Evolutionary conservation across 75 land plant genomes (phyloP).

Genomic region (Adiantum capillusveneris): DNA sequence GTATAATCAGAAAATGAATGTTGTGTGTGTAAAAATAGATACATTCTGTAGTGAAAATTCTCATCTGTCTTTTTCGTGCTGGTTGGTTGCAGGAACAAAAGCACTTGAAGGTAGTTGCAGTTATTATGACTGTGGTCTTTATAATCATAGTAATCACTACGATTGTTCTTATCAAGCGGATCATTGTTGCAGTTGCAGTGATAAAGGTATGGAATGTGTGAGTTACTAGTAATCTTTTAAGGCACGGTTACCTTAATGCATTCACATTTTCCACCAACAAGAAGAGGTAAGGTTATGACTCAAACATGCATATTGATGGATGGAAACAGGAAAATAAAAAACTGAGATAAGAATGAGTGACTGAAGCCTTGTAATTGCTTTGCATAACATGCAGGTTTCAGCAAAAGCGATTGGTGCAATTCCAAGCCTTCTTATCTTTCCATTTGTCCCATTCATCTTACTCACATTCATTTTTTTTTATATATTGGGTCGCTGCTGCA

Average conservation of each 20-base stretch:
- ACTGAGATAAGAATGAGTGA: too few species aligned
- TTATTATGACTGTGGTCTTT: slow-evolving; percentile 68
- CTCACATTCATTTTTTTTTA: slow-evolving; percentile 52
- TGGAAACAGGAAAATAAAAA: too few species aligned
- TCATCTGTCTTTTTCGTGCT: too few species aligned
- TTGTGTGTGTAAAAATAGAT: too few species aligned
- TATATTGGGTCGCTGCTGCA: slow-evolving; percentile 85
- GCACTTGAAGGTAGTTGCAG: slow-evolving; percentile 61
- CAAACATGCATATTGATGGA: too few species aligned
- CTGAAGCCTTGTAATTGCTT: too few species aligned
- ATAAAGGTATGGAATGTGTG: slow-evolving; percentile 54
- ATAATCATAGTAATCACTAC: slow-evolving; percentile 60
- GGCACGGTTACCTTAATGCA: too few species aligned
- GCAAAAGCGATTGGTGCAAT: slow-evolving; percentile 94
- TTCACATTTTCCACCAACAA: too few species aligned
- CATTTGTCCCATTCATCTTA: slow-evolving; percentile 57
- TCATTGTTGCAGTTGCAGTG: slow-evolving; percentile 84
- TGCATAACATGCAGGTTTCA: slow-evolving; percentile 93
- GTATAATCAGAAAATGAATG: too few species aligned
- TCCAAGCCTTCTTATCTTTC: slow-evolving; percentile 74
- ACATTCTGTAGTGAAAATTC: too few species aligned
- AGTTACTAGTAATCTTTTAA: slow-evolving; percentile 1
- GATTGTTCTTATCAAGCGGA: slow-evolving; percentile 70
- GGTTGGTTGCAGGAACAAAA: slow-evolving; percentile 63
- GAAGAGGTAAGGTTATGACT: too few species aligned